phyloP scores from a whole-genome alignment of 495 filamentous ascomycete species.

The Saxispiralis lemnorum region DNA sequence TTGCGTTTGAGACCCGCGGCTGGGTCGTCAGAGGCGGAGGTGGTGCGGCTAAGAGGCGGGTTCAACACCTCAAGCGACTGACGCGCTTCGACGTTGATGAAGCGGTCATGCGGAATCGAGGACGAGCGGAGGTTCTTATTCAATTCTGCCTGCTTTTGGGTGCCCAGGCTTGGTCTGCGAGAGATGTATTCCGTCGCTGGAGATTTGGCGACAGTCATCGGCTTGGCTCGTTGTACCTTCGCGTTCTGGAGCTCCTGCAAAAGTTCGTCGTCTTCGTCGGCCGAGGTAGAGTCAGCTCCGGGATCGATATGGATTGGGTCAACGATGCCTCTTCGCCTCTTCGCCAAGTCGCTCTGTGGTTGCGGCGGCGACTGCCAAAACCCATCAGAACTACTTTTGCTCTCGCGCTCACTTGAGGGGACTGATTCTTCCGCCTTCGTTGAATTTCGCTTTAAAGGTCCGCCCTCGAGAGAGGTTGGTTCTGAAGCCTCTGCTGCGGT shows the following conservation, averaged over 20 bases:
- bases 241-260: slow-evolving; percentile 78
- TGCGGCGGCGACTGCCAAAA: not conserved
- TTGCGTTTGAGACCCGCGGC: slow-evolving; percentile 46
- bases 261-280: slow-evolving; percentile 52
- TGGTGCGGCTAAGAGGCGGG: not conserved
- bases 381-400: not conserved
- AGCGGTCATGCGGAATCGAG: not conserved
- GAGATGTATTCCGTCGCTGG: slow-evolving; percentile 50
- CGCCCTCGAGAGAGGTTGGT: too few species aligned
- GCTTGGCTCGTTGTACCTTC: slow-evolving; percentile 65
- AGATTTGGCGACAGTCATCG: slow-evolving; percentile 68
- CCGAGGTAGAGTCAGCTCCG: slow-evolving; percentile 40
- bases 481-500: too few species aligned
- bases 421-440: too few species aligned
- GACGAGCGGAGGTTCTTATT: not conserved
- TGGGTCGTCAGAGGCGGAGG: slow-evolving; percentile 7
- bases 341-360: slow-evolving; percentile 7
- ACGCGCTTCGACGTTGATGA: slow-evolving; percentile 1
- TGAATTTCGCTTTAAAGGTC: too few species aligned
- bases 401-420: not conserved
- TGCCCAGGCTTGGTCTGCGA: slow-evolving; percentile 17
- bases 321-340: slow-evolving; percentile 17
- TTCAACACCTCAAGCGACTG: not conserved
- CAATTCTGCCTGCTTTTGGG: slow-evolving; percentile 3
- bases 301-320: slow-evolving; percentile 20